Conservation (phyloP, 345 rosid genomes). For the Dipteronia dyeriana region DNA sequence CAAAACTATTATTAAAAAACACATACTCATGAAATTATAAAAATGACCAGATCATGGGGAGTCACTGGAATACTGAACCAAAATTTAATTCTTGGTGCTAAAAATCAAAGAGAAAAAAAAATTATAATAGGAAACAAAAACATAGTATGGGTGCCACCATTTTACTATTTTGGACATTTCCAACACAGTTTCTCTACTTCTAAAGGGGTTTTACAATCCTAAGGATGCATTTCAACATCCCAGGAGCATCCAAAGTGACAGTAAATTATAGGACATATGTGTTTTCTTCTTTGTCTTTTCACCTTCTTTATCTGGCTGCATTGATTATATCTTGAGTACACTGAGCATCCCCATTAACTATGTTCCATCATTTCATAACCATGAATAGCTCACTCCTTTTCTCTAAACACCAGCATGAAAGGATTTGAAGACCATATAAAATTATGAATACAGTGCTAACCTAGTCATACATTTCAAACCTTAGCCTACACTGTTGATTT, state of each 20-base stretch:
- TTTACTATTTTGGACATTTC: background rate
- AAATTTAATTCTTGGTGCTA: background rate
- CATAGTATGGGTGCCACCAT: background rate
- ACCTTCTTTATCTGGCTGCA: background rate
- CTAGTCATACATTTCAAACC: background rate
- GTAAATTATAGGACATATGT: background rate
- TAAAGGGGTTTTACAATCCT: background rate
- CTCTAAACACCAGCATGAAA: background rate
- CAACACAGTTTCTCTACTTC: background rate
- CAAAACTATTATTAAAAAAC: slow-evolving; percentile 6
- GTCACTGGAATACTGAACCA: background rate
- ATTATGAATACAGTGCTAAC: background rate
- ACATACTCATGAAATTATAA: background rate
- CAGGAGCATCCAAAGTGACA: background rate
- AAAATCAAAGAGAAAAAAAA: background rate
- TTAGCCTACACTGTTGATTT: background rate
- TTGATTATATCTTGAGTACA: background rate
- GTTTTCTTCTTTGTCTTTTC: background rate
- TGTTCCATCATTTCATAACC: too few species aligned
- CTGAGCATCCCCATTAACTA: background rate
- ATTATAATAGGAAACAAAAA: background rate
- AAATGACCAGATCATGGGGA: background rate
- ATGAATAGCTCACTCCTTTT: background rate
- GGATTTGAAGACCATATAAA: background rate
- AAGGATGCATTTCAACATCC: background rate